These are phyloP conservation scores for Phytophthora macrochlamydospora DNA, from an alignment of 352 stramenopile genomes.

Conservation along the genomic window DNA sequence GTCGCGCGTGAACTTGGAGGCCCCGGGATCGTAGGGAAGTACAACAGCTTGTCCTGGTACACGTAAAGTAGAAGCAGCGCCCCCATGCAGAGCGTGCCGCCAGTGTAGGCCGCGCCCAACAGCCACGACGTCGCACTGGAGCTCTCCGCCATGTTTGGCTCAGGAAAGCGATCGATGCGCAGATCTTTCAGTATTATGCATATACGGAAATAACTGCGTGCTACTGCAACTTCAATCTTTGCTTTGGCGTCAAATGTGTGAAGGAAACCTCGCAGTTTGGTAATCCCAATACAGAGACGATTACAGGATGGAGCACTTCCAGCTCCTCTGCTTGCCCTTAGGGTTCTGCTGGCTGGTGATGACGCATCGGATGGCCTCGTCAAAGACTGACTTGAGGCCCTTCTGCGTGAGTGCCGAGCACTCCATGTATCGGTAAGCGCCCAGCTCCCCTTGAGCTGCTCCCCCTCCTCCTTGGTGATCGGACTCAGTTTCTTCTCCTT, in stretches of 20 bases:
- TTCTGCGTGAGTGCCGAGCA: constrained; percentile 94
- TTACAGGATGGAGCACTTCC: constrained; percentile 78
- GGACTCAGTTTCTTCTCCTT: constrained; percentile 84
- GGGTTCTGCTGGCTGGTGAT: constrained; percentile 81
- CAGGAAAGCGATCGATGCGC: constrained; percentile 8
- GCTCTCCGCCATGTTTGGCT: constrained; percentile 44
- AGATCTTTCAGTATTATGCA: constrained; percentile 9
- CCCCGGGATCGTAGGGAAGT: constrained; percentile 80
- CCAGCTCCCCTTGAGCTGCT: constrained; percentile 89
- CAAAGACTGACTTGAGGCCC: constrained; percentile 94
- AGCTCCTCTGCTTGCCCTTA: constrained; percentile 48
- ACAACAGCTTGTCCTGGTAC: constrained; percentile 85
- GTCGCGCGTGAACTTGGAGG: constrained; percentile 81
- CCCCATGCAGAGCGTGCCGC: constrained; percentile 59
- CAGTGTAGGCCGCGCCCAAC: constrained; percentile 64
- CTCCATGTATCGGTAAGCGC: constrained; percentile 93
- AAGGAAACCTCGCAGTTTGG: too few species aligned
- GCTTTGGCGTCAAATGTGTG: too few species aligned
- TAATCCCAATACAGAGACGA: background rate
- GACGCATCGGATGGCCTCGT: constrained; percentile 92
- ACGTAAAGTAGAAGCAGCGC: constrained; percentile 78
- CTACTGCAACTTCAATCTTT: too few species aligned
- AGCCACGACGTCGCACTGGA: constrained; percentile 61
- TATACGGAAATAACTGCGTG: constrained; percentile 4
- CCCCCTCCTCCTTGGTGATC: constrained; percentile 84